phyloP scores from a whole-genome alignment of 2,329 filamentous ascomycete species.

The Monosporascus sp. region DNA sequence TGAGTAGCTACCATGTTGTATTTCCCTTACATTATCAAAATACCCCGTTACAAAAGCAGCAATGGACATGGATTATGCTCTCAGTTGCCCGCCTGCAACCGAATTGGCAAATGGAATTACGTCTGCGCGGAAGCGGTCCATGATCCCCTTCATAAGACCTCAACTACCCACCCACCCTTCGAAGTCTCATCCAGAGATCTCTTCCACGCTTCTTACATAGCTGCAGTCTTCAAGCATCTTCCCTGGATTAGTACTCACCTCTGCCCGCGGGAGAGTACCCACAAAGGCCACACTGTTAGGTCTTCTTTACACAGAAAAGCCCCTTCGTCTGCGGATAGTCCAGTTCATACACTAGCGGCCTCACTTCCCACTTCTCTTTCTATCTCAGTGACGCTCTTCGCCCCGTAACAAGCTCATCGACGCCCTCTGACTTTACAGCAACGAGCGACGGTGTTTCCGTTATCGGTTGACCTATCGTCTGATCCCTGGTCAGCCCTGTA shows the following conservation, averaged over 20 bases:
- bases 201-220: not conserved
- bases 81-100: not conserved
- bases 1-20: not conserved
- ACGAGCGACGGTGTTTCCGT: too few species aligned
- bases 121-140: not conserved
- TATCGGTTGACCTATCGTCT: not conserved
- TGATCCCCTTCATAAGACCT: not conserved
- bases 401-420: not conserved
- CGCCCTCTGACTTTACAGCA: too few species aligned
- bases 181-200: conserved; percentile 1
- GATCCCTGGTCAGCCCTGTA: not conserved
- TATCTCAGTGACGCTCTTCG: too few species aligned
- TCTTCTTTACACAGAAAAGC: not conserved
- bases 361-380: too few species aligned
- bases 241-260: conserved; percentile 2
- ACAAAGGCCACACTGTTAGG: not conserved
- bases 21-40: not conserved
- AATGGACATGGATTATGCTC: not conserved
- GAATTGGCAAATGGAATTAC: not conserved
- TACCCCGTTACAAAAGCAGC: not conserved
- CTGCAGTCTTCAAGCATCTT: conserved; percentile 10
- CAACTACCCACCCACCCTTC: not conserved
- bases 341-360: too few species aligned
- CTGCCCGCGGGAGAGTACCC: not conserved
- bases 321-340: not conserved